These are phyloP conservation scores for Fomitopsis schrenkii DNA, from an alignment of 1,284 basidiomycete genomes.

Conservation along the genomic window DNA sequence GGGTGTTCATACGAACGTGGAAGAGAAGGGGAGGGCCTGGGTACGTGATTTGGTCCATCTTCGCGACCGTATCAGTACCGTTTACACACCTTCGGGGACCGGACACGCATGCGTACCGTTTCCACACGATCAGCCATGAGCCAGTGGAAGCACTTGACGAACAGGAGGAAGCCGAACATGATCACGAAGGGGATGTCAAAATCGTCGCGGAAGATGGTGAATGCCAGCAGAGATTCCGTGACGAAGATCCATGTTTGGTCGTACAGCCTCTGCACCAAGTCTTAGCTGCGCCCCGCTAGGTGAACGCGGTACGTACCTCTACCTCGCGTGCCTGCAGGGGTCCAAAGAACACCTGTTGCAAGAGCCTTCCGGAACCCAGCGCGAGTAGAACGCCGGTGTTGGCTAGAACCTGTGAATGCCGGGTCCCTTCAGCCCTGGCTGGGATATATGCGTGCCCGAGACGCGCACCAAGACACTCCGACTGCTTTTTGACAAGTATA, in stretches of 20 bases:
- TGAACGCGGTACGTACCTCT: constrained; percentile 62
- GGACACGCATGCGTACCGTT: constrained; percentile 61
- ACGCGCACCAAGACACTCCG: constrained; percentile 78
- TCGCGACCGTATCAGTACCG: neutral
- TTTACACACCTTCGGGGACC: neutral
- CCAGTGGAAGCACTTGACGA: constrained; percentile 99
- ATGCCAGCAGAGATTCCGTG: constrained; percentile 91
- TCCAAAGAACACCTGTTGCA: constrained; percentile 93
- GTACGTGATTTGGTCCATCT: constrained; percentile 97
- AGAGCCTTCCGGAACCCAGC: constrained; percentile 69
- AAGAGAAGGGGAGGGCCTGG: constrained; percentile 80
- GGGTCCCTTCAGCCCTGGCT: constrained; percentile 2
- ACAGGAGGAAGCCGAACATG: constrained; percentile 90
- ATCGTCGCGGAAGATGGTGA: constrained; percentile 95
- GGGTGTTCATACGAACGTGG: constrained; percentile 76
- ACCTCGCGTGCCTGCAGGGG: constrained; percentile 84
- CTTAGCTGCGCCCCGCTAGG: constrained; percentile 14
- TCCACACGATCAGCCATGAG: constrained; percentile 92
- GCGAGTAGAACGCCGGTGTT: constrained; percentile 87
- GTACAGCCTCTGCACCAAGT: constrained; percentile 71
- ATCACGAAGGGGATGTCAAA: constrained; percentile 90
- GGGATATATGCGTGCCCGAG: neutral
- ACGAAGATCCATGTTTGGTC: constrained; percentile 97
- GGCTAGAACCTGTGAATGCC: constrained; percentile 71
- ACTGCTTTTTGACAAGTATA: constrained; percentile 90